Percentiles rank a stretch among this genome's conserved stretches.
Conservation (phyloP, 2,329 filamentous ascomycete species). For the Fusarium paranaense region DNA sequence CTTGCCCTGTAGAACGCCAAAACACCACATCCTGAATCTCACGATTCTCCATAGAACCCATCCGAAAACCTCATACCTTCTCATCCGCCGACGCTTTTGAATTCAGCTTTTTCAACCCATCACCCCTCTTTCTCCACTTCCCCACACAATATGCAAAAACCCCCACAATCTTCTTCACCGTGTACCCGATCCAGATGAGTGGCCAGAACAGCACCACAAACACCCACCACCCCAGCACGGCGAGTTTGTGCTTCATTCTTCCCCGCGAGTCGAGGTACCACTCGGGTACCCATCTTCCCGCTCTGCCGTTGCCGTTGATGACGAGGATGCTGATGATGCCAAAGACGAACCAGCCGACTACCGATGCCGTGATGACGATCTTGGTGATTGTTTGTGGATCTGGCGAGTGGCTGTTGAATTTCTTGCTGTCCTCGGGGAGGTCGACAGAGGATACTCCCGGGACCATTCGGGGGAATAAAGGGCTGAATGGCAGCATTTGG, state of each 20-base stretch:
- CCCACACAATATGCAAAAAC: constrained; percentile 51
- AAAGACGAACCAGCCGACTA: constrained; percentile 46
- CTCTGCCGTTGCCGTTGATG: constrained; percentile 46
- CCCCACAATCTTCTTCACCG: constrained; percentile 71
- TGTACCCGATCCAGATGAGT: constrained; percentile 74
- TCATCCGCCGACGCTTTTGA: not conserved
- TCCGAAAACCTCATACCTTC: not conserved
- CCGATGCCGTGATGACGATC: constrained; percentile 43
- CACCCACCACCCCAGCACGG: constrained; percentile 46
- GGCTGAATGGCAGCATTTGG: not conserved
- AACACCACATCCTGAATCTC: constrained; percentile 5
- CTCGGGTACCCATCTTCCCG: constrained; percentile 48
- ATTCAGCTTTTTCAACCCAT: constrained; percentile 5
- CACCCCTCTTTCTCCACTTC: constrained; percentile 55
- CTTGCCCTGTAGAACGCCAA: not conserved
- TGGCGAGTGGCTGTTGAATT: constrained; percentile 15
- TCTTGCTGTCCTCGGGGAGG: not conserved
- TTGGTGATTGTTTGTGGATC: constrained; percentile 23
- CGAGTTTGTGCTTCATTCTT: constrained; percentile 29
- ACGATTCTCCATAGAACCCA: not conserved
- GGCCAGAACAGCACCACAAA: constrained; percentile 55
- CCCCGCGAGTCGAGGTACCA: constrained; percentile 49
- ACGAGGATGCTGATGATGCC: constrained; percentile 48
- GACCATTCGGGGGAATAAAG: not conserved
- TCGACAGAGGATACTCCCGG: constrained; percentile 3